Base-by-base conservation (phyloP, 1,139 yeast species). In the Suzukiozyma palmioleophila region DNA sequence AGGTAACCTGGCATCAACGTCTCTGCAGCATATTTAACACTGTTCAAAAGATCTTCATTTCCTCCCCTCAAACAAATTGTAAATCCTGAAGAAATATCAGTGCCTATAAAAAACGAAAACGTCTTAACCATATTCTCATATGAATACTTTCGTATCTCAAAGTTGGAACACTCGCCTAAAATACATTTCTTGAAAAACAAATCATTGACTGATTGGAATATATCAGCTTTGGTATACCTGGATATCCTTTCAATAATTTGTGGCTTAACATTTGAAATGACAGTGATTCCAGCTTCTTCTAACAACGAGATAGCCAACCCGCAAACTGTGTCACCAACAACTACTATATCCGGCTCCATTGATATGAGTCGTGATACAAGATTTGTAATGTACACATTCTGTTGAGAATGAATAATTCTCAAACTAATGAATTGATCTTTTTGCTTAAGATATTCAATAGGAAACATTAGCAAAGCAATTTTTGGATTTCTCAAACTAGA, bases 331-430 rank as follows among this genome's bases (percentile, higher is more conserved):
- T 87, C 87, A 8, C 92, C 90, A 10, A 87, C 84, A 26, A 90
- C 75, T 2, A 94, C 75, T 18, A 94, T 70, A 49, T 79, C 88
- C 0, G 99, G 97, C 38, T 76, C 78, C 40, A 92, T 63, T 0
- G 92, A 81, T 3, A 81, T 71, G 16, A 94, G 77, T 41, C 97
- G 72, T 3, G 84, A 84, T 0, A 89, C 95, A 36, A 92, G 69
- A 50, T 90, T 90, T 39, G 82, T 77, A 35, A 92, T 72, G 52
- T 85, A 90, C 47, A 92, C 97, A 35, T 77, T 71, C 54, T 92
- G 97, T 55, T 94, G 98, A 0, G 94, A 87, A 39, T 88, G 73
- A 1, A 92, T 84, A 3, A 95, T 86, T 41, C 88, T 83, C 43
- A 92, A 66, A 54, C 95, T 84, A 57, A 89, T 80, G 43, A 89